Percentiles rank a stretch among this genome's conserved stretches.
Evolutionary conservation across 2,329 filamentous ascomycete species (phyloP).

Genomic region (Nigrospora sphaerica): DNA sequence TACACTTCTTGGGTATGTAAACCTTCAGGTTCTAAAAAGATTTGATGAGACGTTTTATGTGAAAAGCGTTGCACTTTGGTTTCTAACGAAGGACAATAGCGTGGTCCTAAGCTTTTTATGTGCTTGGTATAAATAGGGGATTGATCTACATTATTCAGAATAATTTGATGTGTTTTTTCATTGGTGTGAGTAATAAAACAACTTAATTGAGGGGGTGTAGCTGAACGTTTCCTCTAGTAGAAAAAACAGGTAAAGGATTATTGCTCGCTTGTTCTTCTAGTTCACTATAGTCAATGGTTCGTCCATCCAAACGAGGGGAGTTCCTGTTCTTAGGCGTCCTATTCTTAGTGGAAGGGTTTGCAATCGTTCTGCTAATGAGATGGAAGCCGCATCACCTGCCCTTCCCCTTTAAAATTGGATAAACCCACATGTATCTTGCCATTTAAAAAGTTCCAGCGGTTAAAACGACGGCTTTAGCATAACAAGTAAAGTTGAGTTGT

Average conservation of each 20-base stretch:
- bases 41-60: constrained; percentile 73
- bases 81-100: constrained; percentile 93
- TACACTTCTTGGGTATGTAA: constrained; percentile 87
- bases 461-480: constrained; percentile 79
- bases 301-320: constrained; percentile 75
- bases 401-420: constrained; percentile 74
- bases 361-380: constrained; percentile 90
- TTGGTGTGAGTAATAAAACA: constrained; percentile 90
- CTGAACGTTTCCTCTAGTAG: constrained; percentile 72
- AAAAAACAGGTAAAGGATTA: constrained; percentile 81
- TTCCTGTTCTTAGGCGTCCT: constrained; percentile 94
- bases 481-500: too few relatives aligned
- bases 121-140: constrained; percentile 95
- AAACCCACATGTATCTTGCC: constrained; percentile 96
- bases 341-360: constrained; percentile 80
- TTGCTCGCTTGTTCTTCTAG: constrained; percentile 75
- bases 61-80: constrained; percentile 87
- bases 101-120: constrained; percentile 83
- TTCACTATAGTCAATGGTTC: constrained; percentile 69
- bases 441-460: constrained; percentile 94
- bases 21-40: constrained; percentile 96
- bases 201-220: constrained; percentile 74
- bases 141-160: constrained; percentile 86
- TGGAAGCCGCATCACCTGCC: constrained; percentile 90
- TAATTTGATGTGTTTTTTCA: constrained; percentile 69